Conservation (phyloP, 139 green algal species). For the Asterochloris erici region DNA sequence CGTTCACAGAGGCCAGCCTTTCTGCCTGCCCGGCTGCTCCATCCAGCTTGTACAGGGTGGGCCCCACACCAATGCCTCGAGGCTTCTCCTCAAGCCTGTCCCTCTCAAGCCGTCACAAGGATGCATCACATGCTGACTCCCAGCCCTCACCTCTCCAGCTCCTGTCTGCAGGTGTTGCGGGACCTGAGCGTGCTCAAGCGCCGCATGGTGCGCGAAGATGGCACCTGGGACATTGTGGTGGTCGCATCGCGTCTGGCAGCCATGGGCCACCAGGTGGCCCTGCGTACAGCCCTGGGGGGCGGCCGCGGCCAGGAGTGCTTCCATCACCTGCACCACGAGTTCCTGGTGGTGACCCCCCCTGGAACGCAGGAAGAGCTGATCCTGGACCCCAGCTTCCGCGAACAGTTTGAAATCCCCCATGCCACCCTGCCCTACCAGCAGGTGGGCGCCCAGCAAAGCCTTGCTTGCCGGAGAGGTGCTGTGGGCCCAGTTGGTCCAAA, state of each 20-base stretch:
- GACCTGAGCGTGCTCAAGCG: slow-evolving; percentile 35
- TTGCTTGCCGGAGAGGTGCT: slow-evolving; percentile 33
- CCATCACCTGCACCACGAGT: slow-evolving; percentile 47
- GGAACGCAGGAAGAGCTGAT: slow-evolving; percentile 29
- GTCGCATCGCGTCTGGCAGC: slow-evolving; percentile 37
- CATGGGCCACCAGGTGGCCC: slow-evolving; percentile 36
- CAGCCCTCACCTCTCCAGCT: no score
- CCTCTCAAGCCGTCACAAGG: no score
- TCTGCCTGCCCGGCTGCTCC: no score
- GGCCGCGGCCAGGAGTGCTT: slow-evolving; percentile 37
- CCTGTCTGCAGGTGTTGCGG: slow-evolving; percentile 30
- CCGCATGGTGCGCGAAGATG: slow-evolving; percentile 39
- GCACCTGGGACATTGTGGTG: slow-evolving; percentile 31
- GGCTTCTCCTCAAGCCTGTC: no score
- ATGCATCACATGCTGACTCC: no score
- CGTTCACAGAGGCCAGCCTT: no score
- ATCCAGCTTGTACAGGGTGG: no score
- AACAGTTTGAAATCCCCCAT: slow-evolving; percentile 52
- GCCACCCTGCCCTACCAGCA: slow-evolving; percentile 30
- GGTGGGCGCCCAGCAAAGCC: slow-evolving; percentile 15
- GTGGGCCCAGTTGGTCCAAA: no score
- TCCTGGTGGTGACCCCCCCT: slow-evolving; percentile 36
- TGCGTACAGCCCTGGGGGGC: slow-evolving; percentile 44
- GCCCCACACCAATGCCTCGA: no score
- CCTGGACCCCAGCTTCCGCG: slow-evolving; percentile 38